Base-by-base conservation (phyloP, 345 rosid species). In the Lepidium africanum region DNA sequence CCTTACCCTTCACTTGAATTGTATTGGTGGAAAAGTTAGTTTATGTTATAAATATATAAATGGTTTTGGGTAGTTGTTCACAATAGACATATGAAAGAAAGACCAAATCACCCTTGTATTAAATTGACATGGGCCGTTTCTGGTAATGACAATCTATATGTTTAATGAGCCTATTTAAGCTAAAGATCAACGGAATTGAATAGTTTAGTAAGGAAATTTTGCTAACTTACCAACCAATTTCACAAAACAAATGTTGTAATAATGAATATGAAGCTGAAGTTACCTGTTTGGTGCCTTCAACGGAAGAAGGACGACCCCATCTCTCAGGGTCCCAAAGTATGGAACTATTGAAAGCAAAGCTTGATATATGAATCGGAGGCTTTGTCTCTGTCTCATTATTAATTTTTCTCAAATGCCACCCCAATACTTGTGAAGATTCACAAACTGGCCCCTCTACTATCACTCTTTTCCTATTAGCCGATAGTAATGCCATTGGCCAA, bases 291-390 rank as follows among this genome's bases (percentile, higher is more conserved):
- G 80, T 79, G 67, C 72, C 82, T 78, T 87, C 86, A 43, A 68
- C 76, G 17, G 93, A 78, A 11, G 94, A 85, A 46, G 87, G 86
- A 27, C 96, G 87, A 70, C 96, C 96, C 96, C 96, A 89, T 83
- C 92, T 80, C 62, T 89, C 96, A 21, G 92, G 92, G 55, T 89
- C 92, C 96, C 92, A 89, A 57, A 89, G 96, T 27, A 86, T 89
- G 5, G 88, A 86, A 54, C 90, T 89, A 75, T 86, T 89, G 65
- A 86, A 89, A 19, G 81, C 96, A 65, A 87, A 87, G 59, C 82
- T 83, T 16, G 93, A 87, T 27, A 83, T 79, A 21, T 85, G 87
- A 64, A 83, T 82, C 0, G 86, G 86, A 73, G 86, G 84, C 33
- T 61, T 76, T 3, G 59, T 40, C 2, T 73, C 78, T 11, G 81